These are phyloP conservation scores for Penicillium atrosanguineum DNA, from an alignment of 495 filamentous ascomycete genomes.

Conservation along the genomic window DNA sequence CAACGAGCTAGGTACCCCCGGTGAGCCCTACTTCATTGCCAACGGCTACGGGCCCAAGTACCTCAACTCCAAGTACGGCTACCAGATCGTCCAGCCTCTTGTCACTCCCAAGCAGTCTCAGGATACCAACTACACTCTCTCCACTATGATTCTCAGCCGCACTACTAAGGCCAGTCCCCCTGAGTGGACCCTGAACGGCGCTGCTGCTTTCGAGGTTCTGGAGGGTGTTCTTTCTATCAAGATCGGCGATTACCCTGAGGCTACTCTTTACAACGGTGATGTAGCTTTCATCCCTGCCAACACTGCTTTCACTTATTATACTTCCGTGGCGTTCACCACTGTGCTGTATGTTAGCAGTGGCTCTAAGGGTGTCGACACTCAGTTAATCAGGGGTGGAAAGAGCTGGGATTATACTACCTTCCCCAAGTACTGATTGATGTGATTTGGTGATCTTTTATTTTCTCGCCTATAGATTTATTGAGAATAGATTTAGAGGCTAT, in stretches of 20 bases:
- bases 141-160: conserved; percentile 32
- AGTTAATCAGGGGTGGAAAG: conserved; percentile 20
- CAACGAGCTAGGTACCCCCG: conserved; percentile 25
- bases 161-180: conserved; percentile 16
- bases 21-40: conserved; percentile 39
- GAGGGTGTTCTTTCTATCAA: conserved; percentile 35
- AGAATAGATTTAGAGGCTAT: too few species aligned
- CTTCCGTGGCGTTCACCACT: conserved; percentile 31
- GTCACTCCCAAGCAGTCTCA: conserved; percentile 30
- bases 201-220: conserved; percentile 39
- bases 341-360: conserved; percentile 39
- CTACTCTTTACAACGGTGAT: conserved; percentile 31
- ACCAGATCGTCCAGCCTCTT: conserved; percentile 44
- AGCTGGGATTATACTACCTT: conserved; percentile 25
- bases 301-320: too few species aligned
- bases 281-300: conserved; percentile 9
- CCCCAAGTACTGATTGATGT: conserved; percentile 6
- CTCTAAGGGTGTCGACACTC: conserved; percentile 27
- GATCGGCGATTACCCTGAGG: conserved; percentile 32
- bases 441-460: not conserved
- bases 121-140: conserved; percentile 36
- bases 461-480: not conserved
- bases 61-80: conserved; percentile 32
- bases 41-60: conserved; percentile 43
- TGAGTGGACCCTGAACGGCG: conserved; percentile 19